phyloP scores from a whole-genome alignment of 345 rosid species.

The Lepidium sativum region DNA sequence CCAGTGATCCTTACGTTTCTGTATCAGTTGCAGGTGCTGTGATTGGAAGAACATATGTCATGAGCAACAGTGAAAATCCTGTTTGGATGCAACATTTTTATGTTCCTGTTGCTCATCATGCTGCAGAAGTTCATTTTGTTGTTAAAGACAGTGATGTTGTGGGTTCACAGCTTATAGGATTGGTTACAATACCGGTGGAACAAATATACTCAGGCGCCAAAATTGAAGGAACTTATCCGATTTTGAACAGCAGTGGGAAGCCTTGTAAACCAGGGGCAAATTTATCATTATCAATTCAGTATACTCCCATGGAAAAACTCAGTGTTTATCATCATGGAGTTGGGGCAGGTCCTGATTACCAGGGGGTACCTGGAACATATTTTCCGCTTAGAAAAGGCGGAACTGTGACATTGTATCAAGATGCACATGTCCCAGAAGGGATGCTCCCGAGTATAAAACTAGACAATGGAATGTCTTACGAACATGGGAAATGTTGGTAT shows the following conservation, averaged over 20 bases:
- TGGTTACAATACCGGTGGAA: slow-evolving; percentile 60
- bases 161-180: slow-evolving; percentile 79
- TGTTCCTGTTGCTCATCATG: slow-evolving; percentile 71
- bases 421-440: slow-evolving; percentile 65
- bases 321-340: slow-evolving; percentile 45
- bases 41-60: slow-evolving; percentile 77
- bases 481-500: slow-evolving; percentile 61
- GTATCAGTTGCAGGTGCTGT: slow-evolving; percentile 60
- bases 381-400: slow-evolving; percentile 79
- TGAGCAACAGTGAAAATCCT: slow-evolving; percentile 62
- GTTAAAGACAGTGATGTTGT: slow-evolving; percentile 77
- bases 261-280: slow-evolving; percentile 69
- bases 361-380: slow-evolving; percentile 75
- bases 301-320: slow-evolving; percentile 41
- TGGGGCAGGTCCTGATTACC: slow-evolving; percentile 44
- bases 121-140: slow-evolving; percentile 69
- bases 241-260: slow-evolving; percentile 43
- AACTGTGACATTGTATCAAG: slow-evolving; percentile 68
- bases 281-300: slow-evolving; percentile 55
- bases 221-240: slow-evolving; percentile 62
- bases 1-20: slow-evolving; percentile 84
- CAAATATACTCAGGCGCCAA: slow-evolving; percentile 36
- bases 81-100: slow-evolving; percentile 74
- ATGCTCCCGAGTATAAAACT: slow-evolving; percentile 48
- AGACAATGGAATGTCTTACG: slow-evolving; percentile 42